phyloP scores from a whole-genome alignment of 495 filamentous ascomycete genomes.

The Melanomma pulvis-pyrius region DNA sequence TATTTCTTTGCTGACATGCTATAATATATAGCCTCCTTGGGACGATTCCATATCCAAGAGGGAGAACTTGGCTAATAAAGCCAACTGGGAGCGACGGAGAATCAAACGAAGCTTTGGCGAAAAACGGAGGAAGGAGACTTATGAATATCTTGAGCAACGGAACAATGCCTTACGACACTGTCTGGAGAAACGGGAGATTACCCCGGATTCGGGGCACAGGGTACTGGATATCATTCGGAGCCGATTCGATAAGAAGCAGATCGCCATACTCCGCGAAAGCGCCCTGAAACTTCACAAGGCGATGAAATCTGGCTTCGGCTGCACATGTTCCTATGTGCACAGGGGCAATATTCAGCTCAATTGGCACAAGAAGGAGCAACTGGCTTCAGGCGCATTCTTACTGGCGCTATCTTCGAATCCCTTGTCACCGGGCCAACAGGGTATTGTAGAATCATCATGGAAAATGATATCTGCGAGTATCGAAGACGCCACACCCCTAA shows the following conservation, averaged over 20 bases:
- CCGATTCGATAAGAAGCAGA: slow-evolving; percentile 5
- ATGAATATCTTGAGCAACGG: slow-evolving; percentile 13
- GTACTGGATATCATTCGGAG: slow-evolving; percentile 2
- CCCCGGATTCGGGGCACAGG: slow-evolving; percentile 4
- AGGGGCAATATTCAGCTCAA: slow-evolving; percentile 3
- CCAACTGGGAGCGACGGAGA: slow-evolving; percentile 17
- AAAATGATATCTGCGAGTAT: not conserved
- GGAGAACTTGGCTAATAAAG: too few species aligned
- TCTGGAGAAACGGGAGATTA: slow-evolving; percentile 16
- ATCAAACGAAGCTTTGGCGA: slow-evolving; percentile 16
- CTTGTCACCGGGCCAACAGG: not conserved
- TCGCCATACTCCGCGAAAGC: not conserved
- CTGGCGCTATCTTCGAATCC: slow-evolving; percentile 6
- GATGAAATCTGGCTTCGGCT: not conserved
- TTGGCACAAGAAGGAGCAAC: slow-evolving; percentile 6
- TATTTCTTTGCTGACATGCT: too few species aligned
- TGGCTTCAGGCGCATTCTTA: not conserved
- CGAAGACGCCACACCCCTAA: not conserved
- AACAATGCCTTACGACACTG: slow-evolving; percentile 20
- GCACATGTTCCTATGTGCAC: not conserved
- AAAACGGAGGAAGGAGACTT: not conserved
- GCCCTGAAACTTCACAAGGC: slow-evolving; percentile 1
- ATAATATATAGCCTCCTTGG: slow-evolving; percentile 8
- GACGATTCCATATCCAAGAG: not conserved
- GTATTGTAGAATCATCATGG: not conserved